Evolutionary conservation across 208 protist genomes (phyloP), one percentile per base, ranked within the genome.

Genomic region (Tritrichomonas musculus): DNA sequence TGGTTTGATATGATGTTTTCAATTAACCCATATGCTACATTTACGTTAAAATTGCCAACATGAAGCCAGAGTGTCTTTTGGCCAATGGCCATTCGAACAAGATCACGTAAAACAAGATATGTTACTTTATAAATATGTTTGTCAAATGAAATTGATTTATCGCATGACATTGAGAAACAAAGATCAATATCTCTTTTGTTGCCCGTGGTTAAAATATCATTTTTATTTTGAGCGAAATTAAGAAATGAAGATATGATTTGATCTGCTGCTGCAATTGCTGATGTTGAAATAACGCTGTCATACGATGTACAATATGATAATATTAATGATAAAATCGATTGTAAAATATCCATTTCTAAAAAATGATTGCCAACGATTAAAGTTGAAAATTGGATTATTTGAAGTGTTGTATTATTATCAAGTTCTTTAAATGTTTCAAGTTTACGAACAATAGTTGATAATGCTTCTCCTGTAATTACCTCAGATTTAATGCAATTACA

Each of bases 311-410:
- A 47, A 22, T 57, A 39, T 8, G 44, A 53, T 0, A 88, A 39
- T 39, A 57, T 49, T 53, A 88, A 53, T 50, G 77, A 88, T 44
- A 88, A 39, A 27, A 88, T 88, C 9, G 47, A 88, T 30, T 88
- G 41, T 20, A 88, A 47, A 39, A 33, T 88, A 47, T 25, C 14
- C 4, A 47, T 27, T 17, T 49, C 41, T 2, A 57, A 57, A 88
- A 88, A 53, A n/a, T 88, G 41, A 57, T 88, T 36, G 1, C 47
- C 17, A 0, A 88, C 44, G 20, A 60, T 57, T 44, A 47, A 36
- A 57, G 77, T 57, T 39, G 47, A n/a, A n/a, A 53, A 88, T 88
- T 88, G 77, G 17, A 88, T 88, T 0, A 88, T n/a, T 88, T 57
- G 53, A 53, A 88, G 20, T 39, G 47, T 20, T 57, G 77, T 57